phyloP scores from a whole-genome alignment of 2,329 filamentous ascomycete species.

The Fusarium bactridioides region DNA sequence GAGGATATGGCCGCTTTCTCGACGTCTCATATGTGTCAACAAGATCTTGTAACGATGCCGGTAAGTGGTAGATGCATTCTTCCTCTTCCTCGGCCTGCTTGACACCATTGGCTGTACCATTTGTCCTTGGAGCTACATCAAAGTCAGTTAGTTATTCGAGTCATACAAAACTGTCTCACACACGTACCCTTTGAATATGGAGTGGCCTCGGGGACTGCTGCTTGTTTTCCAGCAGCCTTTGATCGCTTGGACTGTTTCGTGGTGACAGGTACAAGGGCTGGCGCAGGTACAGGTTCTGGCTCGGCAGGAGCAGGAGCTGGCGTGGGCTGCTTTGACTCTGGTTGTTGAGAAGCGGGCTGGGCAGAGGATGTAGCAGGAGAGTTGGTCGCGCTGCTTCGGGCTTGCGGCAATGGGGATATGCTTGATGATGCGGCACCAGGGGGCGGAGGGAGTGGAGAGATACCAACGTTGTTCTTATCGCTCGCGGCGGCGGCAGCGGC shows the following conservation, averaged over 20 bases:
- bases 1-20: slow-evolving; percentile 71
- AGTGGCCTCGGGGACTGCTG: slow-evolving; percentile 50
- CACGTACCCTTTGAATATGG: slow-evolving; percentile 56
- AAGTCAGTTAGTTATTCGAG: slow-evolving; percentile 17
- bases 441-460: slow-evolving; percentile 91
- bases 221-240: slow-evolving; percentile 56
- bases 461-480: slow-evolving; percentile 88
- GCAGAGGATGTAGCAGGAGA: slow-evolving; percentile 60
- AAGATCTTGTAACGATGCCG: slow-evolving; percentile 86
- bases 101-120: slow-evolving; percentile 61
- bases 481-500: slow-evolving; percentile 91
- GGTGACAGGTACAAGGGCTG: slow-evolving; percentile 40
- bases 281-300: slow-evolving; percentile 25
- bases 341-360: slow-evolving; percentile 54
- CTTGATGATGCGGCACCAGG: slow-evolving; percentile 65
- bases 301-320: slow-evolving; percentile 39
- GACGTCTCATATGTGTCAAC: slow-evolving; percentile 89
- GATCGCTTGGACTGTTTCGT: slow-evolving; percentile 49
- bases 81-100: slow-evolving; percentile 61
- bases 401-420: slow-evolving; percentile 60
- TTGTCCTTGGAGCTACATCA: slow-evolving; percentile 53
- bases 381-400: slow-evolving; percentile 63
- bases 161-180: background rate
- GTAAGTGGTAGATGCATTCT: slow-evolving; percentile 92
- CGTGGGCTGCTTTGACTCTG: slow-evolving; percentile 47